phyloP scores from a whole-genome alignment of 139 green algal species.

The Chlamydomonas incerta region DNA sequence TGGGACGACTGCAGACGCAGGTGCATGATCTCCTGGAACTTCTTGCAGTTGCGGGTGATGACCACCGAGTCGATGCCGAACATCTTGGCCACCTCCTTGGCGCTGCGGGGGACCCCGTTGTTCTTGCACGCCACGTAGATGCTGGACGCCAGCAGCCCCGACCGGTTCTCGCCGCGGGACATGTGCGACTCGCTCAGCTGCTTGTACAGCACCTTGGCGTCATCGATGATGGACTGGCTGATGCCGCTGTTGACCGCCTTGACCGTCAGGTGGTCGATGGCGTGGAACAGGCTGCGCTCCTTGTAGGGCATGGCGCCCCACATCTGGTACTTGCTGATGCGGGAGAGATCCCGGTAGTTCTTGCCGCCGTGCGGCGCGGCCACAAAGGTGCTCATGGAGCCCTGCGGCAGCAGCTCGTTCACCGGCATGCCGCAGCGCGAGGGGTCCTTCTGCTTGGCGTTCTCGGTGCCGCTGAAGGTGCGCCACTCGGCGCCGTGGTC shows the following conservation, averaged over 20 bases:
- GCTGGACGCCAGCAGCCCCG: background rate
- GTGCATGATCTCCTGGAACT: background rate
- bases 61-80: background rate
- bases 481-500: background rate
- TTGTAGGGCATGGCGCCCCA: background rate
- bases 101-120: background rate
- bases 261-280: background rate
- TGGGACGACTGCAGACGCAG: background rate
- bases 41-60: conserved; percentile 1
- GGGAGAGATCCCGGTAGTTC: background rate
- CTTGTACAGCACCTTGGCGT: background rate
- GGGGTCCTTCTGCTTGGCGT: background rate
- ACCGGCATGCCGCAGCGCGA: background rate
- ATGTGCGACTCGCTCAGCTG: background rate
- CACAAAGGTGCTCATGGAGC: background rate
- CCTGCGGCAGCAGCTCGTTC: background rate
- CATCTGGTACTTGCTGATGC: background rate
- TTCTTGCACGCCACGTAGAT: background rate
- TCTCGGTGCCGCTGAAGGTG: background rate
- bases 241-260: background rate
- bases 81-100: background rate
- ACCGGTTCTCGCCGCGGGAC: background rate
- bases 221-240: background rate
- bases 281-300: background rate
- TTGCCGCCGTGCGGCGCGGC: background rate